Percentiles rank a stretch among this genome's conserved stretches.
phyloP scores from a whole-genome alignment of 495 filamentous ascomycete species.

The Aspergillus hancockii region DNA sequence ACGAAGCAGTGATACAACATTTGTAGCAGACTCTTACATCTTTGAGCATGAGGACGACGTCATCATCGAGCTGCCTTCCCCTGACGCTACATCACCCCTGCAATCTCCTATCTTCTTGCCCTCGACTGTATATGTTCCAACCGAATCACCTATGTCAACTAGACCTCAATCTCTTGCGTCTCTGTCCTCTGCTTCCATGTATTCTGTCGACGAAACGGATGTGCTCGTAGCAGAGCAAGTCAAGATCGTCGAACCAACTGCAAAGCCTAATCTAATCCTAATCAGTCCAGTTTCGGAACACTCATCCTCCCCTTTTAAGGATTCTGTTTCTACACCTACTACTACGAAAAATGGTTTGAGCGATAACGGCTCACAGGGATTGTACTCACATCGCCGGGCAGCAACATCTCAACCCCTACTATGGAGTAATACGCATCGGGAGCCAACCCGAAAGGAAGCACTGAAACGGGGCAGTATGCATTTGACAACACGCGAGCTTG shows the following conservation, averaged over 20 bases:
- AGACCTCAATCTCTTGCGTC: slow-evolving; percentile 25
- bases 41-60: slow-evolving; percentile 41
- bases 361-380: not conserved
- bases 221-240: slow-evolving; percentile 41
- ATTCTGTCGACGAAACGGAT: slow-evolving; percentile 39
- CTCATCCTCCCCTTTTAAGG: slow-evolving; percentile 6
- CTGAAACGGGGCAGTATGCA: slow-evolving; percentile 14
- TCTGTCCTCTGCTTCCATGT: slow-evolving; percentile 33
- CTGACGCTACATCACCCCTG: slow-evolving; percentile 34
- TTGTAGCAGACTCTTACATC: slow-evolving; percentile 36
- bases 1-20: slow-evolving; percentile 38
- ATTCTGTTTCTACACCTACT: slow-evolving; percentile 2
- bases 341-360: not conserved
- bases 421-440: slow-evolving; percentile 4
- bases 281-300: slow-evolving; percentile 32
- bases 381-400: slow-evolving; percentile 9
- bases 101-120: slow-evolving; percentile 37
- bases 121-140: slow-evolving; percentile 36
- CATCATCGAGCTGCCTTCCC: slow-evolving; percentile 41
- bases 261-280: slow-evolving; percentile 40
- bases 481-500: slow-evolving; percentile 10
- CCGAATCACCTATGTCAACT: slow-evolving; percentile 23
- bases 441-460: not conserved
- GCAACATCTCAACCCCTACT: slow-evolving; percentile 19
- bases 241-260: slow-evolving; percentile 34